phyloP scores from a whole-genome alignment of 176 grass and related monocot genomes.

The Puccinellia tenuiflora region DNA sequence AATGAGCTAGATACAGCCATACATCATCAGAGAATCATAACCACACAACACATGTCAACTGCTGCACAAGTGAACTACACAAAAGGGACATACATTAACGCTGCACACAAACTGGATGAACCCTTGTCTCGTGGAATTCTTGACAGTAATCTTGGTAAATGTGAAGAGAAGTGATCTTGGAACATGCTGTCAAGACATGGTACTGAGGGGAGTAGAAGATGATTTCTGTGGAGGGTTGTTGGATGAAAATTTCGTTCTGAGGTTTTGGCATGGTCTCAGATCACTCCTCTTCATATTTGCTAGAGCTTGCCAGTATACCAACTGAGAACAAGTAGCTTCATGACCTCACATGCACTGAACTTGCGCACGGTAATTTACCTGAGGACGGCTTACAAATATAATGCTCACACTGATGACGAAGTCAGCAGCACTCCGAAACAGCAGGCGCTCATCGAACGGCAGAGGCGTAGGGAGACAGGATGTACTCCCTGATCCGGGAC shows the following conservation, averaged over 20 bases:
- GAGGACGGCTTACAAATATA: neutral
- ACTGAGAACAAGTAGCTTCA: neutral
- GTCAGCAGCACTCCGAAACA: neutral
- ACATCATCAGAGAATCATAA: neutral
- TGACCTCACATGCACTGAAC: neutral
- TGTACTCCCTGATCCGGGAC: conserved; percentile 68
- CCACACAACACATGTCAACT: neutral
- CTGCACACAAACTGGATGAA: neutral
- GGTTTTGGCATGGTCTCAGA: neutral
- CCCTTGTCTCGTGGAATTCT: neutral
- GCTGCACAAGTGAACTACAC: neutral
- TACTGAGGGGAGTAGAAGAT: neutral
- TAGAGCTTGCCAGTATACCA: neutral
- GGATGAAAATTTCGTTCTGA: neutral
- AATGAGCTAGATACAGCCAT: conserved; percentile 14
- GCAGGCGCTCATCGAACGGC: conserved; percentile 29
- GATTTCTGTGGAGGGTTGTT: neutral
- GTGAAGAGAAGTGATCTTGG: conserved; percentile 25
- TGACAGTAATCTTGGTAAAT: neutral
- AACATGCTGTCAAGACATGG: too few relatives aligned
- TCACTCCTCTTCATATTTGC: conserved; percentile 33
- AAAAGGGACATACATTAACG: neutral
- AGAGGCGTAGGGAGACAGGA: conserved; percentile 52
- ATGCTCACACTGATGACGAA: neutral
- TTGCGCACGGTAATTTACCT: neutral